Evolutionary conservation across 2,329 filamentous ascomycete genomes (phyloP).

Genomic region (Dactylellina sp.): DNA sequence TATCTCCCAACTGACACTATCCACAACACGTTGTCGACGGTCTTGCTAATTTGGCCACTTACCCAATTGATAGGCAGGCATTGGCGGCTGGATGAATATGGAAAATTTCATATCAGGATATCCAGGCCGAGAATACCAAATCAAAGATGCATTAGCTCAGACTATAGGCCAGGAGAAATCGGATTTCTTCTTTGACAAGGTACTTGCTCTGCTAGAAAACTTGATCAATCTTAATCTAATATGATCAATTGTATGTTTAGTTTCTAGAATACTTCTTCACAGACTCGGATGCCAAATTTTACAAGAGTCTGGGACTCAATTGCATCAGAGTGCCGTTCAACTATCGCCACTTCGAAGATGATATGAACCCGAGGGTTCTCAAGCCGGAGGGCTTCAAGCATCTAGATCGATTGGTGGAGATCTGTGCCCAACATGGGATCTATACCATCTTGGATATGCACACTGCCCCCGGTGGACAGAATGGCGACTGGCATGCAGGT

Average conservation of each 20-base stretch:
- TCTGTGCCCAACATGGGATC: conserved; percentile 65
- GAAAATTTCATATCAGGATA: conserved; percentile 76
- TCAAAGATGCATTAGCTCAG: conserved; percentile 69
- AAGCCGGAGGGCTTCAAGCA: conserved; percentile 68
- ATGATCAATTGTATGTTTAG: no score
- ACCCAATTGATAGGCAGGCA: conserved; percentile 61
- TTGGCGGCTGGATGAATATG: conserved; percentile 64
- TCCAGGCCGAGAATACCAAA: conserved; percentile 70
- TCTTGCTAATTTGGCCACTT: no score
- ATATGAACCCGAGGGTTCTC: conserved; percentile 67
- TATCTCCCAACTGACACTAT: conserved; percentile 12
- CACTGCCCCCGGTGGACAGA: conserved; percentile 66
- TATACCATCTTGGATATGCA: conserved; percentile 67
- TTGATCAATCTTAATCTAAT: no score
- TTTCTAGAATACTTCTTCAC: conserved; percentile 71
- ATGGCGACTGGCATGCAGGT: conserved; percentile 67
- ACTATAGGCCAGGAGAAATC: conserved; percentile 71
- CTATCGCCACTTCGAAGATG: conserved; percentile 70
- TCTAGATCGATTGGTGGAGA: conserved; percentile 67
- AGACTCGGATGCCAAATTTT: conserved; percentile 71
- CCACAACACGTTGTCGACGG: no score
- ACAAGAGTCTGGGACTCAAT: conserved; percentile 70
- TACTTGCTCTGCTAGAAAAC: conserved; percentile 54
- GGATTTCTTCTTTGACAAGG: conserved; percentile 72
- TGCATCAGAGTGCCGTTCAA: conserved; percentile 73